Conservation (phyloP, 768 basidiomycete genomes). For the Clavulina sp. region DNA sequence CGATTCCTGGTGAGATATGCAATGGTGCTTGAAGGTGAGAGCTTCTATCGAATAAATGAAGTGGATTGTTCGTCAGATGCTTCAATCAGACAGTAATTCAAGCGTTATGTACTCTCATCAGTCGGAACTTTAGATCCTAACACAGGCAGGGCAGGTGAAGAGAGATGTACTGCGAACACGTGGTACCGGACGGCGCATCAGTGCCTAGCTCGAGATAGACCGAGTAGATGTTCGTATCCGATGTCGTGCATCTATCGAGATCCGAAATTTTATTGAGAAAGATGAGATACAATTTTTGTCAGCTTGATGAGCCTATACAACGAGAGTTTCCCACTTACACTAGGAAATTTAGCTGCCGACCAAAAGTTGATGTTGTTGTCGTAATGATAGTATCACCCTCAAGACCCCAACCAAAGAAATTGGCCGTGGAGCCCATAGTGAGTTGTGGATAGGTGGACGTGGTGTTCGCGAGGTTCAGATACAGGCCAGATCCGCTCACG, state of each 20-base stretch:
- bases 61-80: too few relatives aligned
- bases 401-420: slow-evolving; percentile 37
- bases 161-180: neutral
- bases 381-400: slow-evolving; percentile 42
- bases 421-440: slow-evolving; percentile 28
- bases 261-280: too few relatives aligned
- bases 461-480: slow-evolving; percentile 29
- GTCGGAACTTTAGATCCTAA: too few relatives aligned
- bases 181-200: neutral
- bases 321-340: too few relatives aligned
- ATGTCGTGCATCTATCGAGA: too few relatives aligned
- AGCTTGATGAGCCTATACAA: too few relatives aligned
- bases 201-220: neutral
- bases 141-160: neutral
- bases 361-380: slow-evolving; percentile 18
- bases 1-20: too few relatives aligned
- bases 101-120: too few relatives aligned
- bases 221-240: neutral
- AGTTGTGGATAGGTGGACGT: slow-evolving; percentile 33
- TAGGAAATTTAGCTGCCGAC: slow-evolving; percentile 35
- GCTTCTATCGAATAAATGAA: too few relatives aligned
- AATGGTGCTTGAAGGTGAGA: too few relatives aligned
- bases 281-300: too few relatives aligned
- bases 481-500: slow-evolving; percentile 25
- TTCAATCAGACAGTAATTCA: too few relatives aligned